These are phyloP conservation scores for Sphagnurus paluster DNA, from an alignment of 1,284 basidiomycete species.

Conservation along the genomic window DNA sequence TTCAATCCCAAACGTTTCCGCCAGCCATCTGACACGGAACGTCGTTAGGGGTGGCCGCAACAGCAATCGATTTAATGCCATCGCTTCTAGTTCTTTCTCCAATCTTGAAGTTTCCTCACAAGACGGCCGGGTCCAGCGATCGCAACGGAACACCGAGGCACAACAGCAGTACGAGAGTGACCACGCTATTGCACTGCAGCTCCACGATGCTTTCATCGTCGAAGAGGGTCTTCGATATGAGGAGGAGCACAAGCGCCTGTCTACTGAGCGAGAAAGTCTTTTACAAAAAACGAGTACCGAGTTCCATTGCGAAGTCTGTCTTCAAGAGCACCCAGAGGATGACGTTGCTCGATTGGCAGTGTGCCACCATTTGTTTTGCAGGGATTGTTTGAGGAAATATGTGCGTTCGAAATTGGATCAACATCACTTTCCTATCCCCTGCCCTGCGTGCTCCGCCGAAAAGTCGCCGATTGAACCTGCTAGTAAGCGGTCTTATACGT, in stretches of 20 bases:
- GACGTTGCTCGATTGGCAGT: constrained; percentile 42
- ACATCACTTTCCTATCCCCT: constrained; percentile 59
- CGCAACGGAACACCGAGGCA: too few relatives aligned
- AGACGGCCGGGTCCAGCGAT: too few relatives aligned
- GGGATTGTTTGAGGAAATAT: constrained; percentile 49
- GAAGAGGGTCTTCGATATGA: constrained; percentile 38
- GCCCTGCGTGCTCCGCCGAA: constrained; percentile 52
- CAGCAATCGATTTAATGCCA: background rate
- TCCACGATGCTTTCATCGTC: constrained; percentile 1
- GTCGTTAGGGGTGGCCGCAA: background rate
- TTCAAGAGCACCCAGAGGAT: constrained; percentile 50
- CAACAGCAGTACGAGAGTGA: constrained; percentile 2
- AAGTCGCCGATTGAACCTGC: constrained; percentile 27
- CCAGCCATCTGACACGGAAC: background rate
- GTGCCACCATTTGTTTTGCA: constrained; percentile 59
- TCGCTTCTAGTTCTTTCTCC: background rate
- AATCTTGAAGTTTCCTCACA: too few relatives aligned
- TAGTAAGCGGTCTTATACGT: constrained; percentile 3
- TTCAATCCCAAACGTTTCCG: too few relatives aligned
- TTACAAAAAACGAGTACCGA: constrained; percentile 21
- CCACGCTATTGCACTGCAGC: constrained; percentile 3
- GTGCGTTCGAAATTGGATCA: constrained; percentile 48
- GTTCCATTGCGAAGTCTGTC: constrained; percentile 60
- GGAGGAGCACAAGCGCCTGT: constrained; percentile 37
- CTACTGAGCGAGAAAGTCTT: constrained; percentile 29